Evolutionary conservation across 441 rosid genomes (phyloP).

Genomic region (Bruguiera hainesii): DNA sequence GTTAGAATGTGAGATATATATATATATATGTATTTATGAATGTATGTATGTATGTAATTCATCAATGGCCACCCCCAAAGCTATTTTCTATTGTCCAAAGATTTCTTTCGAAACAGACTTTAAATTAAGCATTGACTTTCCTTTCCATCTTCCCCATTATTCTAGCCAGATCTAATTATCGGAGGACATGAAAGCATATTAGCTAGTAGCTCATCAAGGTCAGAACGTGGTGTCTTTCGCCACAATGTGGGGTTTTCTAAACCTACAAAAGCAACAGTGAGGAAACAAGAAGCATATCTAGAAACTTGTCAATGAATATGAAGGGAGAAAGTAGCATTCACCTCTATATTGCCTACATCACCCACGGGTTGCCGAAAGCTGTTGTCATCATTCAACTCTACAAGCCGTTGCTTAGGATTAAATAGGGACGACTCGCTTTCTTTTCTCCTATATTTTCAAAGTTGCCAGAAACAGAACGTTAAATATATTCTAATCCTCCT

Average conservation of each 20-base stretch:
- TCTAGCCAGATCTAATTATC: constrained; percentile 57
- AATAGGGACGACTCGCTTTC: constrained; percentile 43
- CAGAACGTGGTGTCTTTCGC: constrained; percentile 69
- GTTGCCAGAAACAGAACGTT: constrained; percentile 39
- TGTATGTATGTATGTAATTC: too few relatives aligned
- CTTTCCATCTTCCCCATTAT: constrained; percentile 61
- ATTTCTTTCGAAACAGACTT: too few relatives aligned
- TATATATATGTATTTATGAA: too few relatives aligned
- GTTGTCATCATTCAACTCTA: constrained; percentile 36
- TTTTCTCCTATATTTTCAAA: constrained; percentile 50
- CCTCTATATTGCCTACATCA: constrained; percentile 77
- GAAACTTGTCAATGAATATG: neutral
- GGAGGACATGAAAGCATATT: constrained; percentile 99
- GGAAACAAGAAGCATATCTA: neutral
- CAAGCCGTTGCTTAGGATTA: constrained; percentile 33
- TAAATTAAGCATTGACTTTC: constrained; percentile 21
- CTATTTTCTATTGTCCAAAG: too few relatives aligned
- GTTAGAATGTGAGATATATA: too few relatives aligned
- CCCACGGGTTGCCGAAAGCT: constrained; percentile 50
- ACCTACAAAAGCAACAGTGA: constrained; percentile 39
- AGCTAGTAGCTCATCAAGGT: constrained; percentile 76
- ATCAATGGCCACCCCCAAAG: too few relatives aligned
- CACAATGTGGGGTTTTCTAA: constrained; percentile 38
- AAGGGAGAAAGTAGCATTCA: constrained; percentile 22
- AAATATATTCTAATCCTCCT: constrained; percentile 45